Evolutionary conservation across 164 flowering plant genomes (phyloP), one percentile per base, ranked within the genome.

Genomic region (Vitis labrusca): DNA sequence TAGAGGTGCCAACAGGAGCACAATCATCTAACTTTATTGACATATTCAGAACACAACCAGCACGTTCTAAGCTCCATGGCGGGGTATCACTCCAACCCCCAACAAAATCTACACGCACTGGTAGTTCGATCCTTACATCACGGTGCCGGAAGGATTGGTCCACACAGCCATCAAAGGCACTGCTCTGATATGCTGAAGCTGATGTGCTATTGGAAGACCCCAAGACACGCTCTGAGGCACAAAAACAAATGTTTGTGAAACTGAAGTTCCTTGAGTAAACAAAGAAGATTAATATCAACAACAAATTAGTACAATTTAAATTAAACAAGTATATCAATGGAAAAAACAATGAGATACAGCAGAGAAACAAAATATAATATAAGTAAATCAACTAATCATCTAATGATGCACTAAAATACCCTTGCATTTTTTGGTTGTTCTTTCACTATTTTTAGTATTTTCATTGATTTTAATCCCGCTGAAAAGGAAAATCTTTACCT

Each of bases 71-170:
- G 80, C 99, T 93, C 98, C 99, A 96, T 55, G 99, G 99, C 67
- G 99, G 99, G 62, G 99, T 96, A 78, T 96, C 99, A 71, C 99
- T 93, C 99, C 99, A 96, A 59, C 99, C 99, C 47, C 98, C 98
- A 66, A 91, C 98, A 83, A 96, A 93, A 76, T 96, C 99, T 54
- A 96, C 85, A 58, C 98, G 94, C 67, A 96, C 98, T 61, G 97
- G 97, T 69, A 93, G 81, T 73, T 96, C 96, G 59, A 93, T 93
- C 65, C 76, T 92, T 63, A 85, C 86, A 48, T 51, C 85, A 77
- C 76, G 81, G 44, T 71, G 68, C 52, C 32, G 65, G 68, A 83
- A 82, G 59, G 77, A 59, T 61, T 71, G 64, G 69, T 80, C 73
- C 9, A 32, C 32, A 29, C 19, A 9, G 57, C 71, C 76, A 73